Evolutionary conservation across 1,139 yeast genomes (phyloP), one percentile per base, ranked within the genome.

Genomic region (Zygoascus hellenicus): DNA sequence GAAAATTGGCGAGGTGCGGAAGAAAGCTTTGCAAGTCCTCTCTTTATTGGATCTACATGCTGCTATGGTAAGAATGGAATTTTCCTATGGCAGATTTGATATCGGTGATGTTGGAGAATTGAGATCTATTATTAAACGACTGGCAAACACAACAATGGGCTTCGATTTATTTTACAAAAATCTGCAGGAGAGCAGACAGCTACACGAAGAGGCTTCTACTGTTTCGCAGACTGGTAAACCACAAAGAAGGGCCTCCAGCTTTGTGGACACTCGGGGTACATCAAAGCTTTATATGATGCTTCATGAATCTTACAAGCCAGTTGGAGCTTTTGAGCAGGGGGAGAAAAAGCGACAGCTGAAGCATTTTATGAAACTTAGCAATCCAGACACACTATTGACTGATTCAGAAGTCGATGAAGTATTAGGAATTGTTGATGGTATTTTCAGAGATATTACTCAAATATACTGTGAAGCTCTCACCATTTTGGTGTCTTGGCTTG

Each of bases 71-170:
- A 40, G 46, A 11, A 38, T 57, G 11, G 65, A 61, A 31, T 32
- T 57, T 10, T 52, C 60, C 9, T 53, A 50, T 16, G 61, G 61
- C 1, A 47, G 63, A 4, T 47, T 59, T 15, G 58, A 53, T 22
- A 46, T 51, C 13, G 55, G 55, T 5, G 60, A 55, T 28, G 37
- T 52, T 26, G 57, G 60, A 16, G 54, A 50, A 41, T 34, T 51
- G 31, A 39, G 52, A 37, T 42, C 54, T 29, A 17, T 38, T 15
- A 13, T 54, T 29, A 49, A 46, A 17, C 42, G 49, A 19, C 19
- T 57, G 22, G 46, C 52, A n/a, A 49, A 49, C 14, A 30, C 54
- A 5, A 38, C 53, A 14, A 50, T 55, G 30, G 48, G 51, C 11
- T 51, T 49, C 28, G 52, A 51, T 16, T 43, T 48, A 39, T 56